Conservation (phyloP, 2,329 filamentous ascomycete genomes). For the Fusarium camptoceras region DNA sequence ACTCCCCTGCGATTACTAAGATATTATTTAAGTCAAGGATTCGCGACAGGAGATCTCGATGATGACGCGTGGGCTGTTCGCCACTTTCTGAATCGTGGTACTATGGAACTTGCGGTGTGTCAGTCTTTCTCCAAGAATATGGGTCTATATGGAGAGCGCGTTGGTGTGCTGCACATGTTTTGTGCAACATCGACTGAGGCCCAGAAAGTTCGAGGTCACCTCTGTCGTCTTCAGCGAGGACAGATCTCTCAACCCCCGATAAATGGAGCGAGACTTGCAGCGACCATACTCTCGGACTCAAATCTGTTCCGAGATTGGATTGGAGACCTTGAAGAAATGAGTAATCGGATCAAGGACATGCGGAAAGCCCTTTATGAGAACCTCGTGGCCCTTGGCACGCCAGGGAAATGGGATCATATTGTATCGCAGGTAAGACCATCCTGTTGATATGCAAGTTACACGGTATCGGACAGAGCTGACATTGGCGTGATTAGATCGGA, state of each 20-base stretch:
- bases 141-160: background rate
- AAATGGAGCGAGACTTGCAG: background rate
- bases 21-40: background rate
- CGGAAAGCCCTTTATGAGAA: background rate
- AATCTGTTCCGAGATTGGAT: background rate
- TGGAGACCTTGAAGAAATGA: background rate
- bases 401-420: background rate
- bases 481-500: background rate
- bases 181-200: background rate
- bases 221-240: background rate
- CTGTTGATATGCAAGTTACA: background rate
- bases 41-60: background rate
- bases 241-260: background rate
- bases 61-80: background rate
- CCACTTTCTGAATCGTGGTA: background rate
- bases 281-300: background rate
- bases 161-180: background rate
- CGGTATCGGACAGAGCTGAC: background rate
- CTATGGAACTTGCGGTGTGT: background rate
- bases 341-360: background rate
- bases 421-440: background rate
- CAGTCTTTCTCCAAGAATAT: conserved; percentile 5
- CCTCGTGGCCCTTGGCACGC: background rate
- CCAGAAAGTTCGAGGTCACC: background rate
- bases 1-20: rapidly evolving